These are phyloP conservation scores for Macadamia tetraphylla DNA, from an alignment of 164 flowering plant genomes.

Conservation along the genomic window DNA sequence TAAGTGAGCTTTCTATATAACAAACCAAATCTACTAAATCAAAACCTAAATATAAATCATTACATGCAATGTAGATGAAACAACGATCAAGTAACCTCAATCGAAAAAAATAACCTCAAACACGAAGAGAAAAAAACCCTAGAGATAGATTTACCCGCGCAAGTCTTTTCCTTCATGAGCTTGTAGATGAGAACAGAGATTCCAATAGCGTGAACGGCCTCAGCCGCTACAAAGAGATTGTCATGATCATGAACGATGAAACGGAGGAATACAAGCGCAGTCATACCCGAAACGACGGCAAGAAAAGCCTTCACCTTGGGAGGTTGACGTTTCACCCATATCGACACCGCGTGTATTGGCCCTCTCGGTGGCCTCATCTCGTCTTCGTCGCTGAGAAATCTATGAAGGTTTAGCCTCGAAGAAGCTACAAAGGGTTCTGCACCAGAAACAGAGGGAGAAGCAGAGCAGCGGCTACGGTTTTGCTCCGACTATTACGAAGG, in stretches of 20 bases:
- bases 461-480: too few relatives aligned
- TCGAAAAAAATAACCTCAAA: background rate
- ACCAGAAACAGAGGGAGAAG: too few relatives aligned
- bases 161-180: constrained; percentile 32
- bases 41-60: background rate
- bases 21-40: background rate
- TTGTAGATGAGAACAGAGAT: constrained; percentile 33
- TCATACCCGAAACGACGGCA: constrained; percentile 27
- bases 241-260: constrained; percentile 34
- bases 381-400: background rate
- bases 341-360: constrained; percentile 17
- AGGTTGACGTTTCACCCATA: constrained; percentile 33
- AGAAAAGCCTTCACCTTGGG: constrained; percentile 33
- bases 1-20: background rate
- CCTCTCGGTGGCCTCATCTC: constrained; percentile 15
- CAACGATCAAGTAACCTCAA: background rate
- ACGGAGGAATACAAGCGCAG: constrained; percentile 25
- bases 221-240: constrained; percentile 34
- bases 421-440: too few relatives aligned
- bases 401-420: too few relatives aligned
- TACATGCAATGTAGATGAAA: background rate
- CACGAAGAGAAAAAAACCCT: background rate
- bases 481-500: too few relatives aligned
- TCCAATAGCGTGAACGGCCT: constrained; percentile 34
- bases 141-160: constrained; percentile 23